Evolutionary conservation across 139 green algal species (phyloP), one percentile per base, ranked within the genome.

Genomic region (Closterium sp.): DNA sequence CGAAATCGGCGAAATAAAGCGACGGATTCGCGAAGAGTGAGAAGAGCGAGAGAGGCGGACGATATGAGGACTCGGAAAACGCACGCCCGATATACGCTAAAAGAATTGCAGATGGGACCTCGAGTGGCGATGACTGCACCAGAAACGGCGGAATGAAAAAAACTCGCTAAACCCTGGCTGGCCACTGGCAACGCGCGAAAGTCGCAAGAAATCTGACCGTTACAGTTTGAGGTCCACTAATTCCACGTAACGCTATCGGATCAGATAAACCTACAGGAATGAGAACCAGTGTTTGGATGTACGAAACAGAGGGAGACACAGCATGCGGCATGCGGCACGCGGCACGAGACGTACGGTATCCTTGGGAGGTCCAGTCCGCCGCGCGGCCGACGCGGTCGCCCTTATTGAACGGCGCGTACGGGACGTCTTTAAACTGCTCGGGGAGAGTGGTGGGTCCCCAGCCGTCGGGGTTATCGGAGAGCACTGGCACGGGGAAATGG

Each of bases 351-450:
- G 62, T 19, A 50, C 28, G 28, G 89, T 93, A 95, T n/a, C 89
- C 87, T 32, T 93, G 86, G 5, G 28, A 38, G 6, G 93, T 94
- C 88, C 92, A 95, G 45, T 95, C 92, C 19, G 92, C 28, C 11
- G 89, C 90, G 30, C 87, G 95, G 5, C 98, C 98, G 10, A 99
- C 91, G 38, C 97, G 97, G 87, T 99, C 98, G 31, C 95, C 95
- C 94, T 99, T 99, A 62, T 91, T 94, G 91, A 97, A 99, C 0
- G 98, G 98, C 45, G 98, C 97, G 93, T 99, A 99, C 0, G 98
- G 98, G 19, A 99, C 94, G 87, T 98, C 97, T 38, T 97, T 96
- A 9, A 99, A 96, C 88, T 98, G 96, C 50, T 96, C 94, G 24
- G 98, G 98, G 2, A 98, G 93, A 1, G 90, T 94, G 31, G 89